Evolutionary conservation across 805 yeast species (phyloP).

Genomic region (Tetrapisispora arboricola): DNA sequence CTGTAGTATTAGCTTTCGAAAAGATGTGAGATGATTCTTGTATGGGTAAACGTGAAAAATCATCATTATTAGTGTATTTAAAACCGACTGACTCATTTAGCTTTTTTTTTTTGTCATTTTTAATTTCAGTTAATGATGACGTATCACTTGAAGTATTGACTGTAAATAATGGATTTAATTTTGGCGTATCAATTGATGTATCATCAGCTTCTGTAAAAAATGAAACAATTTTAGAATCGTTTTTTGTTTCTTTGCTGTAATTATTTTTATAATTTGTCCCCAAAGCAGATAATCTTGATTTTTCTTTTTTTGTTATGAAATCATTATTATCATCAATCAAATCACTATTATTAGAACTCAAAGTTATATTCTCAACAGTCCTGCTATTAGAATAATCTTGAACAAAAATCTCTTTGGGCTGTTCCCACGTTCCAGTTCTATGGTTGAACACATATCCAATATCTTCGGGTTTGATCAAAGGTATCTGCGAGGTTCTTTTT

Average conservation of each 20-base stretch:
- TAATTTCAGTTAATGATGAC: not conserved
- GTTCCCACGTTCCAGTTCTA: conserved; percentile 20
- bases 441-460: conserved; percentile 20
- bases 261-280: not conserved
- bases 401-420: conserved; percentile 5
- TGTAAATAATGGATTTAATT: conserved; percentile 11
- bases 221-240: not conserved
- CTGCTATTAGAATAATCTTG: conserved; percentile 17
- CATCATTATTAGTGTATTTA: not conserved
- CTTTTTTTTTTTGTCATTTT: not conserved
- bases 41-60: not conserved
- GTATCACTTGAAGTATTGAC: conserved; percentile 1
- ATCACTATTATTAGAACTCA: conserved; percentile 5
- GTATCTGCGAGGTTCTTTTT: conserved; percentile 6
- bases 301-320: not conserved
- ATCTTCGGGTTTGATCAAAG: conserved; percentile 20
- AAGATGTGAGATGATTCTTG: conserved; percentile 2
- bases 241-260: no score
- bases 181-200: conserved; percentile 23
- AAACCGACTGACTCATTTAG: not conserved
- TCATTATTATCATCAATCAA: not conserved
- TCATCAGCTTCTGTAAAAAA: conserved; percentile 8
- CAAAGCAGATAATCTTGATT: not conserved
- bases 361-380: conserved; percentile 10
- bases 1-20: not conserved